Evolutionary conservation across 805 yeast genomes (phyloP), one percentile per base, ranked within the genome.

Genomic region (Teunomyces barrocoloradensis): DNA sequence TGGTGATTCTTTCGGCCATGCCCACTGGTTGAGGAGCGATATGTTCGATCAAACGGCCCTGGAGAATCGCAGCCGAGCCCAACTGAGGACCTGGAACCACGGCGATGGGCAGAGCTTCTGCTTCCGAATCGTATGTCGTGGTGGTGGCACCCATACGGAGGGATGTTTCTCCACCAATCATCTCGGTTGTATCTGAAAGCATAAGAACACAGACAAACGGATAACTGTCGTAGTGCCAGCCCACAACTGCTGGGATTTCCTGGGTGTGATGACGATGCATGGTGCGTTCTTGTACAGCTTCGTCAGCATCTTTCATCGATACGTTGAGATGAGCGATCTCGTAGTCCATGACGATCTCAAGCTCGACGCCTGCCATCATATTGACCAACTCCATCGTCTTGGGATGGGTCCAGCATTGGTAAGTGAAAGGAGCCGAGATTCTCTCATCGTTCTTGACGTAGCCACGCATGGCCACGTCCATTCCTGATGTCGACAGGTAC

Each of bases 151-250:
- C 80, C 60, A 69, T 77, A 51, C 77, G 70, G 51, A 80, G 68
- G 25, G 77, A 69, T 2, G 85, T 80, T 58, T 80, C 85, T 42
- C 85, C 85, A 25, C 85, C 85, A 59, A 76, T 66, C 85, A 81
- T 80, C 39, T 69, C 63, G 2, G 74, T 53, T 6, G 86, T 81
- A 56, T 81, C 85, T 27, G 81, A 75, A 39, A 81, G 58, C 87
- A 81, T 81, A 50, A 81, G 68, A 12, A 81, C 86, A 62, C 85
- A 81, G 15, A 81, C 85, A 58, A 79, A 80, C 12, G 85, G 85
- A 47, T 79, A 80, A n/a, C 82, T 74, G 58, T 81, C 87, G 45
- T 68, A 60, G 66, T 81, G 86, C 87, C 87, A 81, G 27, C 80
- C 79, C 30, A 80, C 83, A 37, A 80, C 72, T 18, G 81, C 84